phyloP scores from a whole-genome alignment of 73 alveolate genomes.

The Diophrys appendiculata region DNA sequence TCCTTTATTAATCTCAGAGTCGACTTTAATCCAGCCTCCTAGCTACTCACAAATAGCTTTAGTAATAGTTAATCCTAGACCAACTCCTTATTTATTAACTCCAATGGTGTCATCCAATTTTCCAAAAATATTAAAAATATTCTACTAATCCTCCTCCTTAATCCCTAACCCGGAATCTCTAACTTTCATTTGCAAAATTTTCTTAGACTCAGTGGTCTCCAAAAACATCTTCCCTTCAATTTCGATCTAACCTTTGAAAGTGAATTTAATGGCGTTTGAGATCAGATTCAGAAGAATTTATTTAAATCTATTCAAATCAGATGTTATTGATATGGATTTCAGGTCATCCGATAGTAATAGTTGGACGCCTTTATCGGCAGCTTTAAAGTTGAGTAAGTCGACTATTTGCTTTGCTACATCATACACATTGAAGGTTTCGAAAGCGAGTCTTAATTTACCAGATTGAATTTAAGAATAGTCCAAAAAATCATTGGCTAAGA shows the following conservation, averaged over 20 bases:
- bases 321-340: not conserved
- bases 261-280: not conserved
- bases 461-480: no score
- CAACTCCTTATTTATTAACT: constrained; percentile 15
- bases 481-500: no score
- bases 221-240: not conserved
- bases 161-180: constrained; percentile 64
- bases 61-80: constrained; percentile 39
- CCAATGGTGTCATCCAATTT: constrained; percentile 11
- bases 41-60: constrained; percentile 13
- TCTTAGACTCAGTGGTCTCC: no score
- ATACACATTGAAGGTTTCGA: not conserved
- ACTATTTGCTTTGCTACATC: not conserved
- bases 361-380: not conserved
- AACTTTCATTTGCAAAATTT: no score
- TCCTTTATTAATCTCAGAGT: constrained; percentile 10
- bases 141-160: constrained; percentile 49
- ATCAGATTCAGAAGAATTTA: not conserved
- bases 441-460: not conserved
- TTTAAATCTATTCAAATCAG: not conserved
- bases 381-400: not conserved
- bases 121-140: constrained; percentile 43
- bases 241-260: not conserved
- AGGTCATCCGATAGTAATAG: not conserved
- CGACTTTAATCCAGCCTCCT: constrained; percentile 27